Evolutionary conservation across 2,329 filamentous ascomycete species (phyloP).

Genomic region (Penicillium sclerotiorum): DNA sequence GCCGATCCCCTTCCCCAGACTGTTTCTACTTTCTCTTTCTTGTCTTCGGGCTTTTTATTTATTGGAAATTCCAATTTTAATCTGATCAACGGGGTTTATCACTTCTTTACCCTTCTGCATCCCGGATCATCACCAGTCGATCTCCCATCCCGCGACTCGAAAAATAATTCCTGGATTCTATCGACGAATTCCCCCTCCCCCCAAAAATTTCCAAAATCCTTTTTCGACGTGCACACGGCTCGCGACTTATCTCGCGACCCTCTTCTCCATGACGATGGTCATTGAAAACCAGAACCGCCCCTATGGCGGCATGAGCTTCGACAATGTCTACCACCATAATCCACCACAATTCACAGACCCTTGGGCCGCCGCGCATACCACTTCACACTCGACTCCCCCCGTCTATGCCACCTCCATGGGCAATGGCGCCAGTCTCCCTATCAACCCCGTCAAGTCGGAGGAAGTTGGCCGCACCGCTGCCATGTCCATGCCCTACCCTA

Average conservation of each 20-base stretch:
- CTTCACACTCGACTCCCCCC: constrained; percentile 65
- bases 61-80: constrained; percentile 1
- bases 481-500: constrained; percentile 70
- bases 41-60: not conserved
- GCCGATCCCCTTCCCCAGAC: constrained; percentile 49
- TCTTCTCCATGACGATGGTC: constrained; percentile 84
- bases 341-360: constrained; percentile 84
- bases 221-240: too few relatives aligned
- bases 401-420: constrained; percentile 61
- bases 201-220: too few relatives aligned
- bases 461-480: constrained; percentile 60
- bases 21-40: constrained; percentile 23
- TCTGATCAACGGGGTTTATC: constrained; percentile 22
- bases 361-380: constrained; percentile 68
- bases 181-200: not conserved
- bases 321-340: constrained; percentile 68
- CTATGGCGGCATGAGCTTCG: constrained; percentile 78
- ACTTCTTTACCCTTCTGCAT: constrained; percentile 17
- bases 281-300: constrained; percentile 85
- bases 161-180: not conserved
- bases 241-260: constrained; percentile 11
- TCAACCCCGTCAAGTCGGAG: constrained; percentile 62
- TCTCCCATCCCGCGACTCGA: constrained; percentile 8
- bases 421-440: constrained; percentile 57
- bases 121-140: constrained; percentile 21